phyloP scores from a whole-genome alignment of 1,284 basidiomycete species.

The Leccinum glutinopallens region DNA sequence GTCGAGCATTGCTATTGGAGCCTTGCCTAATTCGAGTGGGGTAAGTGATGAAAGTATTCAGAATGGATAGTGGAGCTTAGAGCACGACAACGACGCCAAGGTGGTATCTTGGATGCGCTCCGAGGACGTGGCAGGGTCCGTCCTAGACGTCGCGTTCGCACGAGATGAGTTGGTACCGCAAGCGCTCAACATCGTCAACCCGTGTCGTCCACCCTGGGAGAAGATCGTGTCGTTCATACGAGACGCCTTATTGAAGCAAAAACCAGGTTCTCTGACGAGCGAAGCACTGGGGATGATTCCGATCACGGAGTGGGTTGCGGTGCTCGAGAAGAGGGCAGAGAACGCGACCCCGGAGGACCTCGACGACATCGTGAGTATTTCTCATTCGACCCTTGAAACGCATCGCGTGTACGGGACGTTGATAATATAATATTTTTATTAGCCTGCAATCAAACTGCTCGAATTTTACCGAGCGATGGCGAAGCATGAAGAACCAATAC shows the following conservation, averaged over 20 bases:
- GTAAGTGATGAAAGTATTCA: too few relatives aligned
- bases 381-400: neutral
- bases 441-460: conserved; percentile 33
- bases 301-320: conserved; percentile 23
- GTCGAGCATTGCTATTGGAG: too few relatives aligned
- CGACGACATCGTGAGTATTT: conserved; percentile 19
- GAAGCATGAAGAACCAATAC: conserved; percentile 6
- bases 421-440: neutral
- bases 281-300: conserved; percentile 16
- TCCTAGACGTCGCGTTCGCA: conserved; percentile 28
- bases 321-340: conserved; percentile 20
- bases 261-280: neutral
- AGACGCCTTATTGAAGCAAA: conserved; percentile 14
- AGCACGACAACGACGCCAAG: conserved; percentile 10
- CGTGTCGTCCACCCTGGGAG: conserved; percentile 20
- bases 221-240: conserved; percentile 19
- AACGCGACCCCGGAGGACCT: conserved; percentile 14
- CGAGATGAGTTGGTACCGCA: conserved; percentile 2
- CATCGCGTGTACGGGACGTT: neutral
- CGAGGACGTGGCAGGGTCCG: conserved; percentile 22
- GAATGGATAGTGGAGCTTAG: too few relatives aligned
- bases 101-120: conserved; percentile 29
- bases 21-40: too few relatives aligned
- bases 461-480: conserved; percentile 20
- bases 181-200: conserved; percentile 29